Percentiles rank a stretch among this genome's conserved stretches.
Evolutionary conservation across 1,284 basidiomycete genomes (phyloP).

Genomic region (Phenoliferia sp.): DNA sequence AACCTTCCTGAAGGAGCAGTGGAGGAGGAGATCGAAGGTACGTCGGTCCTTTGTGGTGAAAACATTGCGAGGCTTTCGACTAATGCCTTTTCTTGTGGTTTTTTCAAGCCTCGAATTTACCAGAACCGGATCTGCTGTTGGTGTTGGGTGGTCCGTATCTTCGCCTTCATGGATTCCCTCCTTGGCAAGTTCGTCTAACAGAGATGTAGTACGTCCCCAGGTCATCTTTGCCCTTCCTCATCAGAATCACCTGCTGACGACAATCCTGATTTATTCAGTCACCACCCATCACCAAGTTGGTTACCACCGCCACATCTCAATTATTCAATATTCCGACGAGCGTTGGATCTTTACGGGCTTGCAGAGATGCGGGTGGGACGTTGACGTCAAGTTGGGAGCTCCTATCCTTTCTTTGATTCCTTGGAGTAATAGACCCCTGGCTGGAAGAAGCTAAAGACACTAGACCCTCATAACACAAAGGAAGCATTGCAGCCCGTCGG

Average conservation of each 20-base stretch:
- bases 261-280: conserved; percentile 11
- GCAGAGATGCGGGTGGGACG: conserved; percentile 35
- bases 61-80: background rate
- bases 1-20: conserved; percentile 1
- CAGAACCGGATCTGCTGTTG: conserved; percentile 33
- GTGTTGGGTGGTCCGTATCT: conserved; percentile 35
- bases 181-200: conserved; percentile 34
- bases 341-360: conserved; percentile 34
- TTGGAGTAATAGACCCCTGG: background rate
- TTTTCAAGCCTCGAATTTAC: conserved; percentile 4
- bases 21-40: conserved; percentile 17
- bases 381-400: conserved; percentile 6
- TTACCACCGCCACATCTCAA: conserved; percentile 22
- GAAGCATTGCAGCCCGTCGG: too few relatives aligned
- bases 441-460: background rate
- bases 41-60: background rate
- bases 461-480: too few relatives aligned
- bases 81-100: background rate
- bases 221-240: background rate
- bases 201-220: conserved; percentile 33
- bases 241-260: background rate
- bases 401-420: background rate
- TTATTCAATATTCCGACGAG: conserved; percentile 25
- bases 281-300: conserved; percentile 31
- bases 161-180: conserved; percentile 34